Conservation (phyloP, 192 early-diverging fungal genomes). For the Coemansia sp. region DNA sequence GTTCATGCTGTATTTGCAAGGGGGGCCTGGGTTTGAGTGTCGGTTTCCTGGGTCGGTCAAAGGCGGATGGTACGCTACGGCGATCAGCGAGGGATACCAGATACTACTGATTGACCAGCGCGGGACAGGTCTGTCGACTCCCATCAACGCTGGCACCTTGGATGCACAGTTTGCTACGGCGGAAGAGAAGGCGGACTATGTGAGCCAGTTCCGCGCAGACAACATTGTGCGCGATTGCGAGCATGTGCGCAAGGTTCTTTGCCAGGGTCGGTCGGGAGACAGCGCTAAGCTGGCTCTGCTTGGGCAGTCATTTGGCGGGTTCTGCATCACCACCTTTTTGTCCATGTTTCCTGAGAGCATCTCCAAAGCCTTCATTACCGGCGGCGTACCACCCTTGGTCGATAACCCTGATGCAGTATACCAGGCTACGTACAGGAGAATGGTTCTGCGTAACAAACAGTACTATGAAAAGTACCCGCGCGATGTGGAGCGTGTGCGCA, state of each 20-base stretch:
- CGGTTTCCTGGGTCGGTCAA: slow-evolving; percentile 43
- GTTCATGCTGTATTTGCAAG: slow-evolving; percentile 59
- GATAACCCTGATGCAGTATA: slow-evolving; percentile 61
- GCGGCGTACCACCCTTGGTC: slow-evolving; percentile 66
- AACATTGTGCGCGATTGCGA: slow-evolving; percentile 68
- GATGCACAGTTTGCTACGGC: slow-evolving; percentile 43
- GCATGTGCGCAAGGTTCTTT: slow-evolving; percentile 56
- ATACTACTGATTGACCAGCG: slow-evolving; percentile 66
- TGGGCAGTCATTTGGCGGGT: slow-evolving; percentile 70
- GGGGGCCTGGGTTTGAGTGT: slow-evolving; percentile 58
- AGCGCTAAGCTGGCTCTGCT: slow-evolving; percentile 54
- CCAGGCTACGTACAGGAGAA: slow-evolving; percentile 56
- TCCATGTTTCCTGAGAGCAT: slow-evolving; percentile 62
- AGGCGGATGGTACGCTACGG: slow-evolving; percentile 54
- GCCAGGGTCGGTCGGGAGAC: slow-evolving; percentile 28
- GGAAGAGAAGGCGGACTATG: slow-evolving; percentile 57
- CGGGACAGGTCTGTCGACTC: slow-evolving; percentile 62
- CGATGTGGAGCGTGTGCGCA: slow-evolving; percentile 59
- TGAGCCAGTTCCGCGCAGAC: slow-evolving; percentile 65
- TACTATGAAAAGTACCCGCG: slow-evolving; percentile 63
- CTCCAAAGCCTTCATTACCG: slow-evolving; percentile 62
- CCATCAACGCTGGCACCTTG: slow-evolving; percentile 53
- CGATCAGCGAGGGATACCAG: slow-evolving; percentile 61
- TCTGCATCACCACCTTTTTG: slow-evolving; percentile 64
- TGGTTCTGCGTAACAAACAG: slow-evolving; percentile 57